Evolutionary conservation across 306 rosid genomes (phyloP).

Genomic region (Urtica urens): DNA sequence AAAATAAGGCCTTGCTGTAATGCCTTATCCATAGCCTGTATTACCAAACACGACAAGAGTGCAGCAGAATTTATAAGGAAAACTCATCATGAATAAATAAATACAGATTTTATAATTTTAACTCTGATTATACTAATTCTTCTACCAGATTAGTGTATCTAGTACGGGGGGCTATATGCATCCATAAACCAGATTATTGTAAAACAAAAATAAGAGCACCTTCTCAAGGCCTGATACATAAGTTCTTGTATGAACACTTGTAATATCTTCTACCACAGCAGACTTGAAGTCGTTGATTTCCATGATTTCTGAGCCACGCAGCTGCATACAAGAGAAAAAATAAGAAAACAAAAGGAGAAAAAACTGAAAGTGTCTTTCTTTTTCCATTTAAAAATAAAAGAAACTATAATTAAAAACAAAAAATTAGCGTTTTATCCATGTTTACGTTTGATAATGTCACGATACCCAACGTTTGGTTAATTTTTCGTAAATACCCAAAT

Average conservation of each 20-base stretch:
- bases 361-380: neutral
- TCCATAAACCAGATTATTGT: too few species aligned
- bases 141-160: too few species aligned
- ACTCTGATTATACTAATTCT: too few species aligned
- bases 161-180: too few species aligned
- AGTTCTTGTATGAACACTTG: constrained; percentile 69
- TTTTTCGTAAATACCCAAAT: too few species aligned
- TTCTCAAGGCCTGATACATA: constrained; percentile 79
- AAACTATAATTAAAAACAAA: too few species aligned
- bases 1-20: constrained; percentile 57
- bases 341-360: constrained; percentile 2
- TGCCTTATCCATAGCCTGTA: constrained; percentile 69
- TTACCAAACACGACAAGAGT: neutral
- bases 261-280: constrained; percentile 68
- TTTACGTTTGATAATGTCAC: too few species aligned
- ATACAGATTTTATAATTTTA: too few species aligned
- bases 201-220: constrained; percentile 31
- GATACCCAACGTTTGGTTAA: too few species aligned
- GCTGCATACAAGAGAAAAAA: constrained; percentile 31
- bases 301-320: constrained; percentile 58
- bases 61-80: neutral
- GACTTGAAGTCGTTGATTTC: constrained; percentile 58
- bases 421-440: too few species aligned
- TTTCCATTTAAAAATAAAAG: too few species aligned
- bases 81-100: neutral